Evolutionary conservation across 768 basidiomycete genomes (phyloP), one percentile per base, ranked within the genome.

Genomic region (Lentinula aciculospora): DNA sequence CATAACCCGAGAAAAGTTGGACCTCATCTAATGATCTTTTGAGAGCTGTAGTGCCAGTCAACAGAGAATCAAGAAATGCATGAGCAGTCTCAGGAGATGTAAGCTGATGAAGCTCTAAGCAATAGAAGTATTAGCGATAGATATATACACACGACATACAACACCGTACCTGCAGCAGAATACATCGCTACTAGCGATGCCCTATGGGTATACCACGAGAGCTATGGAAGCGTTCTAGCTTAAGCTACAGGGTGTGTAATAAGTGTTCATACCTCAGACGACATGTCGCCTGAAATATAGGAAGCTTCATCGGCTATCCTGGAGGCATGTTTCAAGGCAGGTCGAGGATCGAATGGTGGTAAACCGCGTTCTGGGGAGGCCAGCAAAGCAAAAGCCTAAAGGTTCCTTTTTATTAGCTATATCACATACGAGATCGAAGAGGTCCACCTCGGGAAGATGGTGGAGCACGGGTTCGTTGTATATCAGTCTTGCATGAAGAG

Each of bases 41-140:
- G 0, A 84, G 62, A 1, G 69, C 61, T 2, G 74, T 69, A 2
- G 82, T 79, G 2, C 76, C 70, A 9, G 77, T 74, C 13, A 93
- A 75, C 5, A 92, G 79, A 7, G 77, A 71, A 46, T 86, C 83
- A 13, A 94, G 75, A 73, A 94, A 92, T 2, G 74, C 69, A 28
- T 74, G 70, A 0, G 88, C 83, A 2, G 89, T 89, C 12, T 72
- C 65, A 3, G 91, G 88, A 1, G 91, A 93, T 0, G 82, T 79
- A n/a, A 94, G 66, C 66, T 94, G 91, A 64, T 92, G 91, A 15
- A 94, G 74, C 70, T 93, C 91, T 85, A 50, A 40, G 25, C n/a
- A 9, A 49, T 44, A 39, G 25, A 39, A 21, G 25, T 12, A 40
- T 28, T 34, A 19, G 12, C 8, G 59, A 13, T 44, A n/a, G n/a